These are phyloP conservation scores for Setaria viridis DNA, from an alignment of 202 grass and related monocot species.

Conservation along the genomic window DNA sequence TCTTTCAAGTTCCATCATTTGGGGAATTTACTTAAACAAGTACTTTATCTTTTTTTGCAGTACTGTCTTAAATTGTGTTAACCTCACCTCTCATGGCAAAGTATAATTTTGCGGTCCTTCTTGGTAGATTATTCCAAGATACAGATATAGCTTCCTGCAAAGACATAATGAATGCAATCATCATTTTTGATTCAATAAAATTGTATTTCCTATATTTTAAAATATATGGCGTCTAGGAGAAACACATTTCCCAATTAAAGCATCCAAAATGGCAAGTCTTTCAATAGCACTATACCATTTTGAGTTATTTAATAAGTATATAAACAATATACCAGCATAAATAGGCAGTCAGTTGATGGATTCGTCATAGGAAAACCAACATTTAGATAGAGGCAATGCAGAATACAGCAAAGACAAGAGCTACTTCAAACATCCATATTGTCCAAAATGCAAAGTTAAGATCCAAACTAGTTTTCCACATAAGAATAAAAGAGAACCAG, in stretches of 20 bases:
- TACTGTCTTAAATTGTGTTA: neutral
- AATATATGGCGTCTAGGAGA: neutral
- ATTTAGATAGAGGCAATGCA: conserved; percentile 11
- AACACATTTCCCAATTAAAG: neutral
- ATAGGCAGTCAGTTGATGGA: neutral
- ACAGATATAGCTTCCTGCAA: conserved; percentile 80
- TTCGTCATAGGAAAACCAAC: neutral
- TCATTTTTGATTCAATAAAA: neutral
- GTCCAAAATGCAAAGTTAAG: neutral
- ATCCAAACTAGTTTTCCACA: neutral
- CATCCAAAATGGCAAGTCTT: conserved; percentile 17
- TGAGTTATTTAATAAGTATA: neutral
- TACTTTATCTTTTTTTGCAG: neutral
- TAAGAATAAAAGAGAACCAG: neutral
- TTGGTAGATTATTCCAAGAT: conserved; percentile 78
- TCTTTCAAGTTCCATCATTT: conserved; percentile 4
- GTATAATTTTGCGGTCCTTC: conserved; percentile 74
- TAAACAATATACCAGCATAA: neutral
- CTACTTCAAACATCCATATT: conserved; percentile 16
- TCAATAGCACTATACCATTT: neutral
- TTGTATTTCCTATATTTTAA: neutral
- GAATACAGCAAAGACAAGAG: neutral
- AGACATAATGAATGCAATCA: conserved; percentile 2
- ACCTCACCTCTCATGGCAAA: conserved; percentile 78
- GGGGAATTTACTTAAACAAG: neutral